Conservation (phyloP, 257 asterid genomes). For the Primulina eburnea region DNA sequence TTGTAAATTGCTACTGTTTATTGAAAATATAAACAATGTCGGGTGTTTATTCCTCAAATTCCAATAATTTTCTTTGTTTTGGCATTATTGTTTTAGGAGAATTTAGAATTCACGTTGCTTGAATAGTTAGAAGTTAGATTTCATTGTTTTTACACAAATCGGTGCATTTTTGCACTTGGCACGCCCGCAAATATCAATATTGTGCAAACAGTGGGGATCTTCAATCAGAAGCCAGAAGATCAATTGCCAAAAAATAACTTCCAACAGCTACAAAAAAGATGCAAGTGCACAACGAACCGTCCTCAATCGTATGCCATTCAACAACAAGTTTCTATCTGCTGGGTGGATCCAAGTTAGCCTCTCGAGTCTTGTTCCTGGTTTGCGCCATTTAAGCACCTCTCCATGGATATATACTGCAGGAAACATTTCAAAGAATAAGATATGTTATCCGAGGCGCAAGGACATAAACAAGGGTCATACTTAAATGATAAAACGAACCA, state of each 20-base stretch:
- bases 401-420: constrained; percentile 72
- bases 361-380: constrained; percentile 79
- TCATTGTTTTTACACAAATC: too few species aligned
- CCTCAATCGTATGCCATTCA: constrained; percentile 65
- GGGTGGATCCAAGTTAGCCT: constrained; percentile 86
- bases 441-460: background rate
- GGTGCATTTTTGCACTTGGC: too few species aligned
- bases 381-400: constrained; percentile 80
- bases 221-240: constrained; percentile 38
- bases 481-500: background rate
- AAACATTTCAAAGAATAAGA: constrained; percentile 22
- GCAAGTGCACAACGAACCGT: constrained; percentile 87
- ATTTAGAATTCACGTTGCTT: too few species aligned
- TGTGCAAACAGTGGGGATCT: constrained; percentile 2
- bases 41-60: too few species aligned
- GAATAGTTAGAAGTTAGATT: too few species aligned
- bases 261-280: constrained; percentile 64
- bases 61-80: too few species aligned
- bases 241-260: constrained; percentile 61
- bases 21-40: too few species aligned
- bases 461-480: background rate
- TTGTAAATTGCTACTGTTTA: too few species aligned
- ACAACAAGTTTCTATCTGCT: constrained; percentile 67
- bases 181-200: too few species aligned
- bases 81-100: too few species aligned